A percentile compares a stretch with the other conserved stretches of the same genome.
phyloP scores from a whole-genome alignment of 163 green algal genomes.

The Scenedesmus sp. region DNA sequence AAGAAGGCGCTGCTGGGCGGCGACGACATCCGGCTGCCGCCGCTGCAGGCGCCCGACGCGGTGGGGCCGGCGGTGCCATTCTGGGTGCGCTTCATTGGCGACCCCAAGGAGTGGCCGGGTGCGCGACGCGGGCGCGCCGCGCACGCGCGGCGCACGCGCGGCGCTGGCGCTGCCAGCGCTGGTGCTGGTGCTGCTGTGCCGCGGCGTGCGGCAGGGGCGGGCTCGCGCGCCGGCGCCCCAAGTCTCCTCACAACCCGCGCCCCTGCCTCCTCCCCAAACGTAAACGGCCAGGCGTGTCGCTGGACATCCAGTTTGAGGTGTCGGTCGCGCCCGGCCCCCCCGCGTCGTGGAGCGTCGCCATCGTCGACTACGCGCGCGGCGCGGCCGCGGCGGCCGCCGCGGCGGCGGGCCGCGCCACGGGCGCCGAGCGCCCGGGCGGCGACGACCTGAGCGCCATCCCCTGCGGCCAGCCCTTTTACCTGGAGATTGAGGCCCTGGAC shows the following conservation, averaged over 20 bases:
- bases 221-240: not conserved
- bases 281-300: constrained; percentile 42
- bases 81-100: constrained; percentile 60
- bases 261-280: not conserved
- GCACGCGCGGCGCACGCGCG: too few relatives aligned
- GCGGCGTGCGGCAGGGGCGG: not conserved
- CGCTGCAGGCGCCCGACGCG: constrained; percentile 50
- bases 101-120: constrained; percentile 40
- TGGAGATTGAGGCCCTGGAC: constrained; percentile 73
- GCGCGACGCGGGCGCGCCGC: too few relatives aligned
- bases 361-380: constrained; percentile 54
- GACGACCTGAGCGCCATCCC: constrained; percentile 51
- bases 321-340: constrained; percentile 42
- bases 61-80: constrained; percentile 22
- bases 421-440: not conserved
- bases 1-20: constrained; percentile 63
- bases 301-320: constrained; percentile 55
- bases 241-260: not conserved
- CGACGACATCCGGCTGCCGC: constrained; percentile 57
- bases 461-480: constrained; percentile 61
- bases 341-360: constrained; percentile 52
- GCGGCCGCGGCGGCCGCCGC: constrained; percentile 23
- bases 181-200: too few relatives aligned
- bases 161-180: too few relatives aligned
- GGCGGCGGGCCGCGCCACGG: not conserved